Evolutionary conservation across 768 basidiomycete species (phyloP).

Genomic region (Pholiota microspora): DNA sequence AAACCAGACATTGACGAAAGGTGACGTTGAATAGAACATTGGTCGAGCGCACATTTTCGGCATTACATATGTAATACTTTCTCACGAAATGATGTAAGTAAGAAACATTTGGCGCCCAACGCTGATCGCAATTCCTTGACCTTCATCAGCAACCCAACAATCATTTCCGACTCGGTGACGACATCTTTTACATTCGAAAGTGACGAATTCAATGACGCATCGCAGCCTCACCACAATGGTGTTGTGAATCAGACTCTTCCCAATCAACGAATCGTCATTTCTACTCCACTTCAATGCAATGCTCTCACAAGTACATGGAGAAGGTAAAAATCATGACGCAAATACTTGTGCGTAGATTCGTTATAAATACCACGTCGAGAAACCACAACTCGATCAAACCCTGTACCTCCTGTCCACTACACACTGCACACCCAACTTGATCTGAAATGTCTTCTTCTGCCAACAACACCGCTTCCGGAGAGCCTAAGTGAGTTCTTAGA

Average conservation of each 20-base stretch:
- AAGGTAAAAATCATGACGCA: background rate
- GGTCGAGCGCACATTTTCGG: background rate
- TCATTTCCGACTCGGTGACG: too few species aligned
- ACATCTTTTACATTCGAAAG: too few species aligned
- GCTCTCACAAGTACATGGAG: too few species aligned
- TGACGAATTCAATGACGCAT: too few species aligned
- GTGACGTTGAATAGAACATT: background rate
- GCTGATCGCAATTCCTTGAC: too few species aligned
- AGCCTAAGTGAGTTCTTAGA: slow-evolving; percentile 31
- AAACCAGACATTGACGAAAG: slow-evolving; percentile 1
- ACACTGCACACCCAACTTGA: background rate
- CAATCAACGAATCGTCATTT: too few species aligned
- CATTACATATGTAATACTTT: background rate
- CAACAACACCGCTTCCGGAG: slow-evolving; percentile 28
- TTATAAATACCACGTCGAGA: background rate
- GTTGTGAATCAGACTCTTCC: too few species aligned
- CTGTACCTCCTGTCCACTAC: too few species aligned
- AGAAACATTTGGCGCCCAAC: background rate
- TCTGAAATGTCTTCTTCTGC: slow-evolving; percentile 8
- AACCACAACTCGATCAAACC: too few species aligned
- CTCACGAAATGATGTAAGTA: background rate
- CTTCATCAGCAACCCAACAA: too few species aligned
- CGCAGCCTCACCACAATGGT: too few species aligned
- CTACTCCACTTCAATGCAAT: too few species aligned
- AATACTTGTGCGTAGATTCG: background rate